Conservation (phyloP, 2,329 filamentous ascomycete genomes). For the Graphilbum sp. region DNA sequence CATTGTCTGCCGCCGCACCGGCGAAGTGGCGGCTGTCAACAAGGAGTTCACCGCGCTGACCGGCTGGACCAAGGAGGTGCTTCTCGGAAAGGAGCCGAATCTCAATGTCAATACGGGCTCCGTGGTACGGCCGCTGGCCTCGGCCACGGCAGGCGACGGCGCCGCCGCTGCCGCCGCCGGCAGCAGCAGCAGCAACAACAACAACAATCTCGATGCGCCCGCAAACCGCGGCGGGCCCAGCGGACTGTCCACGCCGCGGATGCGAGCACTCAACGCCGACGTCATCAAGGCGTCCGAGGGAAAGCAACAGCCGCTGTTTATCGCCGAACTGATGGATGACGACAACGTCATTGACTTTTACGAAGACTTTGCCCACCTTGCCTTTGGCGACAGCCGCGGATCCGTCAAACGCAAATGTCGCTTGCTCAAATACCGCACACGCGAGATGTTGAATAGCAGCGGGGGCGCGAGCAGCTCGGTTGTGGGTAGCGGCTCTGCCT, state of each 20-base stretch:
- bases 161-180: too few relatives aligned
- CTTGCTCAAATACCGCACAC: constrained; percentile 76
- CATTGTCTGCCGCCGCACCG: constrained; percentile 78
- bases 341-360: constrained; percentile 90
- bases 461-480: constrained; percentile 1
- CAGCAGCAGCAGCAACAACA: constrained; percentile 59
- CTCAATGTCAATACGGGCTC: constrained; percentile 64
- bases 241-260: constrained; percentile 33
- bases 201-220: constrained; percentile 37
- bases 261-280: constrained; percentile 21
- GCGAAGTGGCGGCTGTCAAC: constrained; percentile 86
- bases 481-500: background rate
- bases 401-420: constrained; percentile 72
- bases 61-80: constrained; percentile 80
- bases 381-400: constrained; percentile 80
- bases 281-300: constrained; percentile 22
- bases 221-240: constrained; percentile 3
- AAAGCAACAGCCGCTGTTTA: constrained; percentile 62
- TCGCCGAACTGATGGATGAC: constrained; percentile 85
- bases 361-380: constrained; percentile 83
- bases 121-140: constrained; percentile 14
- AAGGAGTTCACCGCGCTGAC: constrained; percentile 95
- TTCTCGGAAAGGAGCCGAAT: constrained; percentile 77
- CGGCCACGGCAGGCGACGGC: background rate
- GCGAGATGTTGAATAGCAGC: constrained; percentile 33